Evolutionary conservation across 2,329 filamentous ascomycete genomes (phyloP), one percentile per base, ranked within the genome.

Genomic region (Fusarium buharicum): DNA sequence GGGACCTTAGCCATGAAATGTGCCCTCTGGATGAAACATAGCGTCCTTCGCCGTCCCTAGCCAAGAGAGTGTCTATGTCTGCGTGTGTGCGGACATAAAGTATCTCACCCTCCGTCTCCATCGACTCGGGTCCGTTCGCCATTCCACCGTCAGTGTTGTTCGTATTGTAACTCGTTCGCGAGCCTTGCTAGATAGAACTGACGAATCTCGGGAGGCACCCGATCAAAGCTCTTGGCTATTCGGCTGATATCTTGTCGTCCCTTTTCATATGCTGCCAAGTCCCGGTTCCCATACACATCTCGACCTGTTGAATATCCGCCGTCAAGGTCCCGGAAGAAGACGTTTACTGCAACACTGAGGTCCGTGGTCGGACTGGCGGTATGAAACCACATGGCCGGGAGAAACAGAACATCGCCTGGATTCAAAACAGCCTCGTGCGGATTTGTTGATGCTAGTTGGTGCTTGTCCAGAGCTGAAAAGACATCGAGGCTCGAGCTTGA

Each of bases 281-380:
- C 93, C 34, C 92, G 83, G 72, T 96, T 97, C 2, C 91, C 93
- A 72, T 97, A 97, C 0, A 96, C 89, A 73, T 97, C 93, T 64
- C 88, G 84, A 1, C 93, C 92, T 1, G 83, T 74, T 1, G 91
- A 87, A 73, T 95, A 95, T 1, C 84, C 86, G 4, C 73, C 78
- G 4, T 86, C 78, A 10, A 95, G 79, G 59, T 88, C 89, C 38
- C 87, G 86, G 77, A 96, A 97, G 79, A 97, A 97, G 24, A 94
- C 84, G 72, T 97, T 97, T n/a, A 97, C 88, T 1, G 91, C 91
- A 8, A 96, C 81, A 66, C 91, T 93, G 57, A 86, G 74, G 39
- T 79, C 73, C 8, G 83, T 77, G 1, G 75, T 80, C 1, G 89
- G 87, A 1, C 83, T 81, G 2, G 88, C 89, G 1, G 92, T 89